A percentile compares a stretch with the other conserved stretches of the same genome.
phyloP scores from a whole-genome alignment of 768 basidiomycete genomes.

The Podaxis sp. region DNA sequence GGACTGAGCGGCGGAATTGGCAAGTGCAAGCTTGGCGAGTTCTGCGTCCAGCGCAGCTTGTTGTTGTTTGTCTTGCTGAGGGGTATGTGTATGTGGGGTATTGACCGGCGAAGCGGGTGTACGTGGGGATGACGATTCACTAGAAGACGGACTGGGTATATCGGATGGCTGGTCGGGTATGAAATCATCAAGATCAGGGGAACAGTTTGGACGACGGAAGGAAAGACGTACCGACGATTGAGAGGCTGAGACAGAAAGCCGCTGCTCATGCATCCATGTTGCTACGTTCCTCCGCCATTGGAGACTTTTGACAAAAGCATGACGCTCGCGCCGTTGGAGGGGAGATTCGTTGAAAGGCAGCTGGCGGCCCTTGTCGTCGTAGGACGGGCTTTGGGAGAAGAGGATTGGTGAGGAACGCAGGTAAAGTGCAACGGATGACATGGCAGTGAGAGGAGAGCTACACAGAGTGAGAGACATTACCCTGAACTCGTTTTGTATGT shows the following conservation, averaged over 20 bases:
- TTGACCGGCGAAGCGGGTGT: constrained; percentile 12
- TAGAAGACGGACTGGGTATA: neutral
- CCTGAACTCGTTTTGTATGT: constrained; percentile 7
- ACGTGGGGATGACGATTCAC: constrained; percentile 11
- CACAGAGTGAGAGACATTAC: constrained; percentile 6
- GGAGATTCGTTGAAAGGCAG: constrained; percentile 41
- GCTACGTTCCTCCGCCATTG: constrained; percentile 20
- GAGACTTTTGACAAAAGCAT: constrained; percentile 48
- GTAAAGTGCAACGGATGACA: constrained; percentile 24
- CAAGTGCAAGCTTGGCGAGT: constrained; percentile 1
- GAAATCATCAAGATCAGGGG: constrained; percentile 1
- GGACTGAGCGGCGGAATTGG: neutral
- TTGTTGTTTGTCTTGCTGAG: neutral
- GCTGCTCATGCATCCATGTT: constrained; percentile 4
- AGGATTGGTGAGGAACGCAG: constrained; percentile 24
- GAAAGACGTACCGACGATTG: neutral
- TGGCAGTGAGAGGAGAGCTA: constrained; percentile 10
- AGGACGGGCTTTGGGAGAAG: constrained; percentile 26
- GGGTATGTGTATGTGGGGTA: constrained; percentile 12
- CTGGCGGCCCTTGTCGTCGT: constrained; percentile 45
- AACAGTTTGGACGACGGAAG: neutral
- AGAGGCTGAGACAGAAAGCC: neutral
- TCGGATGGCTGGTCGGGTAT: neutral
- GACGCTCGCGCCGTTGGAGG: constrained; percentile 47
- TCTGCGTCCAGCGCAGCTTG: constrained; percentile 2